phyloP scores from a whole-genome alignment of 2,329 filamentous ascomycete species.

The Exserohilum rostratum region DNA sequence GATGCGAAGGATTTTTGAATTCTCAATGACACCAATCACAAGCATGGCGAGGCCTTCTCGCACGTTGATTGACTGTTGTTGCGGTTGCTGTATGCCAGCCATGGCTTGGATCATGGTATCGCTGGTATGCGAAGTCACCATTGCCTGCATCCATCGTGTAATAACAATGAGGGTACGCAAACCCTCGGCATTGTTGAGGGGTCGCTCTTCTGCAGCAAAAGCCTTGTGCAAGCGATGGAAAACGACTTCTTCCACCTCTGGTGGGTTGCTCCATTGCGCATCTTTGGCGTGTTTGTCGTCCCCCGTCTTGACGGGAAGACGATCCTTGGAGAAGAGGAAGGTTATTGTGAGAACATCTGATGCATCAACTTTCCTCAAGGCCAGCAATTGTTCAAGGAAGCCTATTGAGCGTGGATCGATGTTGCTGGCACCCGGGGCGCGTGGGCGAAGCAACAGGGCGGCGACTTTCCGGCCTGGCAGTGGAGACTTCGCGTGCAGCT shows the following conservation, averaged over 20 bases:
- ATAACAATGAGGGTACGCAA: slow-evolving; percentile 38
- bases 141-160: slow-evolving; percentile 48
- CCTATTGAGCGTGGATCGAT: slow-evolving; percentile 45
- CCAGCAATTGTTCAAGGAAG: slow-evolving; percentile 45
- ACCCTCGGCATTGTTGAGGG: slow-evolving; percentile 39
- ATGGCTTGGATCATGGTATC: slow-evolving; percentile 50
- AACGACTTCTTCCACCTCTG: slow-evolving; percentile 47
- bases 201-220: slow-evolving; percentile 43
- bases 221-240: slow-evolving; percentile 46
- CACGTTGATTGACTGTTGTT: slow-evolving; percentile 64
- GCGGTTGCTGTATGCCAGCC: slow-evolving; percentile 54
- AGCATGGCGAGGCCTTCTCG: slow-evolving; percentile 69
- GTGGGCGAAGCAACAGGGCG: slow-evolving; percentile 42
- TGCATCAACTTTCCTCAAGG: slow-evolving; percentile 41
- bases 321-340: slow-evolving; percentile 45
- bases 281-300: slow-evolving; percentile 27
- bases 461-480: slow-evolving; percentile 46
- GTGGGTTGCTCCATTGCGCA: slow-evolving; percentile 40
- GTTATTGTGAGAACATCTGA: slow-evolving; percentile 42
- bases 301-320: slow-evolving; percentile 28
- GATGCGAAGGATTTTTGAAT: slow-evolving; percentile 60
- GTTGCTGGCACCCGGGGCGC: slow-evolving; percentile 28
- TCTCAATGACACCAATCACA: slow-evolving; percentile 67
- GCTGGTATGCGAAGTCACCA: slow-evolving; percentile 48
- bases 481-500: slow-evolving; percentile 43